Evolutionary conservation across 2,329 filamentous ascomycete species (phyloP).

Genomic region (Aspergillus felis): DNA sequence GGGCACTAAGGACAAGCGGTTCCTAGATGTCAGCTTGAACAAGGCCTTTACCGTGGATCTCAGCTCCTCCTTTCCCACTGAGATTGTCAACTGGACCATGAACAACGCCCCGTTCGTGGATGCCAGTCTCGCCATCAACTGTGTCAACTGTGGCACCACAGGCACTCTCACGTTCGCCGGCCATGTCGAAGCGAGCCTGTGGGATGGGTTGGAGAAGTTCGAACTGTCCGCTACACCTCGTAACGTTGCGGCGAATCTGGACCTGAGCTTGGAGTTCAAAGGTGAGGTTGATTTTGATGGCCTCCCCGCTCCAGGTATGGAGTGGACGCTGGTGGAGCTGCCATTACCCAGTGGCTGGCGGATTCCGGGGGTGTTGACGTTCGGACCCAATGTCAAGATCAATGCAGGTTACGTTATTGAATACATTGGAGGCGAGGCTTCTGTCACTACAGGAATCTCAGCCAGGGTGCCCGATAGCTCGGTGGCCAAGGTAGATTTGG

Average conservation of each 20-base stretch:
- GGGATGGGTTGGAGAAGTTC: no score
- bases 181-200: constrained; percentile 5
- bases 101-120: neutral
- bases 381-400: no score
- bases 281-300: constrained; percentile 1
- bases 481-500: constrained; percentile 6
- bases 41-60: no score
- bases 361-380: no score
- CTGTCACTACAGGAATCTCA: constrained; percentile 4
- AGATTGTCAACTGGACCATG: constrained; percentile 4
- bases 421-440: constrained; percentile 1
- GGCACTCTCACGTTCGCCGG: constrained; percentile 2
- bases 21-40: no score
- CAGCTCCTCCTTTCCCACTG: neutral
- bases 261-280: constrained; percentile 1
- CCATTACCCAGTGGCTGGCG: constrained; percentile 4
- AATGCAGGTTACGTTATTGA: no score
- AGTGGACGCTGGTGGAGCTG: constrained; percentile 3
- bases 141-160: constrained; percentile 5
- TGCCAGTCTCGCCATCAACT: constrained; percentile 1
- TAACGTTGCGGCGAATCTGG: constrained; percentile 1
- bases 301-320: neutral
- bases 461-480: constrained; percentile 4
- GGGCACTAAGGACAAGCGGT: neutral
- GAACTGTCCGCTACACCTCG: no score